Evolutionary conservation across 1,284 basidiomycete species (phyloP), one percentile per base, ranked within the genome.

Genomic region (Calocybe gambosa): DNA sequence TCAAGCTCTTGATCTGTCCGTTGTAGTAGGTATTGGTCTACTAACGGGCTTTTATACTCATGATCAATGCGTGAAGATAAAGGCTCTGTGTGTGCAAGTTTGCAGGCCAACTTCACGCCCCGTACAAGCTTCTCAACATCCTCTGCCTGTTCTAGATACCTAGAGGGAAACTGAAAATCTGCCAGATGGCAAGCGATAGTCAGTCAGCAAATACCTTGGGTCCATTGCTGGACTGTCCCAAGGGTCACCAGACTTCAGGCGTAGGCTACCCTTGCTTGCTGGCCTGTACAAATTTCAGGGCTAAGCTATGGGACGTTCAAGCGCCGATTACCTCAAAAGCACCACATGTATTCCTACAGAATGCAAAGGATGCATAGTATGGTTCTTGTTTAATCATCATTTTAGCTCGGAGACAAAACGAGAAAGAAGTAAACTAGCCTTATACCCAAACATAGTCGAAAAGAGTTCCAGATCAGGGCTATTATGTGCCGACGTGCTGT

Each of bases 391-490:
- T 4, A 31, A 13, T 13, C 34, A 37, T 39, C 38, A 9, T 31
- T 13, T 16, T 7, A 36, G 26, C 19, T n/a, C 7, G 7, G 6
- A 26, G 44, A 19, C 18, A 13, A 46, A 8, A 20, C 18, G 26
- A 31, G 39, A 19, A 18, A 25, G 36, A 38, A 29, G 20, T 37
- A 25, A 3, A 48, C 41, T 18, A 29, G 61, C 61, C 56, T 68
- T 68, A 51, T 74, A 79, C 3, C 67, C 68, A 10, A 75, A 35
- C 0, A 79, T 70, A 1, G 70, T 65, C 3, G 66, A 58, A 54
- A 83, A 74, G n/a, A 84, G 41, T 53, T 85, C 82, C 13, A 85
- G 59, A 47, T 85, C 82, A 2, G 82, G 82, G 20, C 77, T 75
- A 4, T 69, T 65, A 1, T 69, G 58, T 1, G 70, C 77, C 1